Evolutionary conservation across 2,329 filamentous ascomycete species (phyloP).

Genomic region (Nemania sp.): DNA sequence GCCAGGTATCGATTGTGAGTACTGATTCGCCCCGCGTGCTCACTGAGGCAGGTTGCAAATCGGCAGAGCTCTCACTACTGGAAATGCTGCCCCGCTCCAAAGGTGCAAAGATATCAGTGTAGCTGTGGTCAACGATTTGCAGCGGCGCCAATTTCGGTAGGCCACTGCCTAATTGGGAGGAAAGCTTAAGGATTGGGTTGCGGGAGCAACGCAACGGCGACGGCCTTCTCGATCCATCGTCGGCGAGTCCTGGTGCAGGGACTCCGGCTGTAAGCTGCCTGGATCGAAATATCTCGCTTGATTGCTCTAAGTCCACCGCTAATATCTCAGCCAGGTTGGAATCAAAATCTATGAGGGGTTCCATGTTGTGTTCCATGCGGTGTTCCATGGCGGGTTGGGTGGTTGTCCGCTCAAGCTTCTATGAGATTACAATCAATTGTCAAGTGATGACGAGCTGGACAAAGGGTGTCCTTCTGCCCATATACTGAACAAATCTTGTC

Average conservation of each 20-base stretch:
- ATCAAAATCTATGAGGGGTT: constrained; percentile 37
- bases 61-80: constrained; percentile 43
- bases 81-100: constrained; percentile 34
- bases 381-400: constrained; percentile 20
- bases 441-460: background rate
- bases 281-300: constrained; percentile 51
- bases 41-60: constrained; percentile 40
- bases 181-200: constrained; percentile 15
- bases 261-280: constrained; percentile 57
- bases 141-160: constrained; percentile 32
- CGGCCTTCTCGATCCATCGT: constrained; percentile 33
- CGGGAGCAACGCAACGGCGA: constrained; percentile 32
- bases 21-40: constrained; percentile 44
- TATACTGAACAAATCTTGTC: too few species aligned
- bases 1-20: constrained; percentile 46
- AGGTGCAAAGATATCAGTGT: constrained; percentile 32
- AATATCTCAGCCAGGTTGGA: constrained; percentile 60
- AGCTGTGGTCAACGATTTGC: constrained; percentile 31
- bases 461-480: background rate
- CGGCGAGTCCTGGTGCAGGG: constrained; percentile 45
- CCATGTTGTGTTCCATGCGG: constrained; percentile 21
- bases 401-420: background rate
- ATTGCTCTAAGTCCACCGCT: constrained; percentile 57
- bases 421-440: constrained; percentile 9
- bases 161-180: constrained; percentile 20